phyloP scores from a whole-genome alignment of 495 filamentous ascomycete genomes.

The Penicillium macrosclerotiorum region DNA sequence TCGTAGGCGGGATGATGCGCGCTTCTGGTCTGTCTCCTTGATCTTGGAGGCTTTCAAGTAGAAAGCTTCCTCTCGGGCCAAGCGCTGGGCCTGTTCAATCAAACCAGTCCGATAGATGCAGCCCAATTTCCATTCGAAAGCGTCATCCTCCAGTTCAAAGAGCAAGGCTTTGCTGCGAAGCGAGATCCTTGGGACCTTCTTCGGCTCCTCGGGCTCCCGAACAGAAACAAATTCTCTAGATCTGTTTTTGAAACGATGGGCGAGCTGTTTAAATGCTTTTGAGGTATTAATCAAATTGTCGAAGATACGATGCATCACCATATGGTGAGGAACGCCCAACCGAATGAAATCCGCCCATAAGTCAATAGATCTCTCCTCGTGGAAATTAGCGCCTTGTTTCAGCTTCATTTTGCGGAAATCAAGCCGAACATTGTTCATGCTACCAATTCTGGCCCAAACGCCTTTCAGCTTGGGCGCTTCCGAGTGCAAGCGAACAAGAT shows the following conservation, averaged over 20 bases:
- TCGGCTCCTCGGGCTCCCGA: constrained; percentile 79
- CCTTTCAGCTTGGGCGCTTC: constrained; percentile 76
- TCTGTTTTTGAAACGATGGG: constrained; percentile 83
- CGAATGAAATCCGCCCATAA: constrained; percentile 81
- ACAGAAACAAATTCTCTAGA: constrained; percentile 84
- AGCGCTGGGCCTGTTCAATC: constrained; percentile 81
- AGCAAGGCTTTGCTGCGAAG: constrained; percentile 76
- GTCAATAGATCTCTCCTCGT: constrained; percentile 82
- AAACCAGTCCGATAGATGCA: constrained; percentile 87
- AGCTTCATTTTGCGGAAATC: constrained; percentile 74
- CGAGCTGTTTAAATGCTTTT: constrained; percentile 85
- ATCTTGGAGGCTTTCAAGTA: constrained; percentile 82
- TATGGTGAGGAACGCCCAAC: constrained; percentile 87
- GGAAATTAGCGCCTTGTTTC: constrained; percentile 57
- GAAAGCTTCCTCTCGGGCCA: constrained; percentile 89
- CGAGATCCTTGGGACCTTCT: constrained; percentile 78
- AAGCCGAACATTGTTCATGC: constrained; percentile 73
- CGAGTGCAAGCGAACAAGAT: constrained; percentile 77
- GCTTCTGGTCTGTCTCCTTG: constrained; percentile 59
- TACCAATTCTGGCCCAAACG: constrained; percentile 82
- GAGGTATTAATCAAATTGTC: constrained; percentile 87
- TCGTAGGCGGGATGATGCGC: constrained; percentile 50
- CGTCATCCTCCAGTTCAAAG: constrained; percentile 91
- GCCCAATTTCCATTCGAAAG: constrained; percentile 95
- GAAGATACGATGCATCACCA: constrained; percentile 85